Base-by-base conservation (phyloP, 257 asterid genomes). In the Henckelia pumila region DNA sequence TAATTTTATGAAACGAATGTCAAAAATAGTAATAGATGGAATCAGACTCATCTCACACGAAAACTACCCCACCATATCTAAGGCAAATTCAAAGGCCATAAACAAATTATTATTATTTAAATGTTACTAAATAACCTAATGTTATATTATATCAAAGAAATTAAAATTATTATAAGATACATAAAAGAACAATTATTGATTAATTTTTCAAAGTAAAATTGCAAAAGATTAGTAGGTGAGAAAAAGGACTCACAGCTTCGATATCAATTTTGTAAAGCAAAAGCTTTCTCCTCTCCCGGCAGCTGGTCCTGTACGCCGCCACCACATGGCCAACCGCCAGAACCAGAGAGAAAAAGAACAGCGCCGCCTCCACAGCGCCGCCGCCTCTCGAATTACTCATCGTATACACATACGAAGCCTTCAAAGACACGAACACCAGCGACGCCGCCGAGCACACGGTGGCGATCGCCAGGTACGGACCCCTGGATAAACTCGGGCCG, bases 211-310 rank as follows among this genome's bases (percentile, higher is more conserved):
- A n/a, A n/a, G n/a, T n/a, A n/a, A n/a, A n/a, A n/a, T 35, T 9
- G 11, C 14, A 9, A 35, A 0, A 2, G 44, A 35, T 35, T 35
- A 8, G 44, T 57, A 56, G 47, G 24, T 21, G 22, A 30, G 28
- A 56, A 57, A 64, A 24, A 29, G 9, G 81, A 85, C 98, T 84
- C 84, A 89, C 98, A 50, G 98, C 95, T 81, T 92, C 98, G 14
- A 89, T 78, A 60, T 92, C 98, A 60, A 92, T 92, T 61, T 89
- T 89, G 96, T 85, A 92, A 14, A 92, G 95, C 10, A 87, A 91
- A 62, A 92, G 96, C 80, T 92, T 92, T 47, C 96, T 80, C 57
- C 96, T 77, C 77, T 92, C 98, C 61, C 91, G 71, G 76, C 98
- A 89, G 25, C 96, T 87, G 9, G 86, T 92, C 73, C 96, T 75